Conservation (phyloP, 352 stramenopile genomes). For the Saprolegnia diclina region DNA sequence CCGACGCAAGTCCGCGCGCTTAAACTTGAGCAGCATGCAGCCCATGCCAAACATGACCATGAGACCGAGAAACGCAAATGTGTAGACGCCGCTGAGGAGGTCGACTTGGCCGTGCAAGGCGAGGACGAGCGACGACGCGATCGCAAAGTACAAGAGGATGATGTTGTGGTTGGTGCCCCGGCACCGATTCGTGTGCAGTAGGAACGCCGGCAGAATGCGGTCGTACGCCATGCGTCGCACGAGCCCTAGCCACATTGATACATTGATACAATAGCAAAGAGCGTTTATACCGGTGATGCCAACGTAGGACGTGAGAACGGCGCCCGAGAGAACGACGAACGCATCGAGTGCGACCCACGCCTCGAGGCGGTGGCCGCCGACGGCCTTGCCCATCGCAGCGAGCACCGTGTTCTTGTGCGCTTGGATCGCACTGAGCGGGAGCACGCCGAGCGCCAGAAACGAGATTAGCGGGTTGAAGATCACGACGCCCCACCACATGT, state of each 20-base stretch:
- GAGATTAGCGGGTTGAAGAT: constrained; percentile 81
- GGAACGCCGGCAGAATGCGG: constrained; percentile 28
- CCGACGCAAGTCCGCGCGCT: constrained; percentile 41
- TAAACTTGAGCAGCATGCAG: constrained; percentile 60
- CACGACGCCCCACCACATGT: constrained; percentile 71
- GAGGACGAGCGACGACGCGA: constrained; percentile 36
- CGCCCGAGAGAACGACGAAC: constrained; percentile 82
- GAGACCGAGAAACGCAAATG: constrained; percentile 49
- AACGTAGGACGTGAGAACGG: constrained; percentile 78
- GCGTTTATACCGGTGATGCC: constrained; percentile 37
- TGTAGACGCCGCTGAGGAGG: constrained; percentile 52
- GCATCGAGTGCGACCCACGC: constrained; percentile 66
- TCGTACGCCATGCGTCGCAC: constrained; percentile 53
- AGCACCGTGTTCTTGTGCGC: constrained; percentile 54
- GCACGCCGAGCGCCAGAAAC: constrained; percentile 55
- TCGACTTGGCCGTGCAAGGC: constrained; percentile 44
- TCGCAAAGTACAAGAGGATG: constrained; percentile 37
- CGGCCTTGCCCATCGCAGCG: constrained; percentile 48
- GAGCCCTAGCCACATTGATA: neutral
- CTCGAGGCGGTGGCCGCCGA: constrained; percentile 39
- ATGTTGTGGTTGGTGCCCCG: constrained; percentile 39
- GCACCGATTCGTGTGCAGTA: constrained; percentile 33
- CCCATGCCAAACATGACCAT: constrained; percentile 61
- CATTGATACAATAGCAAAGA: neutral
- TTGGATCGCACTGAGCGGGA: constrained; percentile 64